phyloP scores from a whole-genome alignment of 805 yeast species.

The Kurtzmaniella cleridarum region DNA sequence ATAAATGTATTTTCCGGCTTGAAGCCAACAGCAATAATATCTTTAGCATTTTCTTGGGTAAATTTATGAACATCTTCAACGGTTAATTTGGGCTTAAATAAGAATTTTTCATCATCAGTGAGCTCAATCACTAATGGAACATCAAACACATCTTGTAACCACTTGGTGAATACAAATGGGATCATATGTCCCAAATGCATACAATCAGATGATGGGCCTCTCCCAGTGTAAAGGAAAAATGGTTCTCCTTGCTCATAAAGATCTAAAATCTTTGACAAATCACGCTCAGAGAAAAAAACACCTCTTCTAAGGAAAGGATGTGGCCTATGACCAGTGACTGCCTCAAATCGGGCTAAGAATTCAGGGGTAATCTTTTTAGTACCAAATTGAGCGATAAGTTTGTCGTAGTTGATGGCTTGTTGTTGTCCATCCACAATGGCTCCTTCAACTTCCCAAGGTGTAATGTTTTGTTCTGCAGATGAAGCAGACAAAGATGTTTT shows the following conservation, averaged over 20 bases:
- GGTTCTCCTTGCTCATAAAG: slow-evolving; percentile 92
- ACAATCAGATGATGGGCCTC: slow-evolving; percentile 93
- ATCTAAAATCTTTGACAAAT: slow-evolving; percentile 70
- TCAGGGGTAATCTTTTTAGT: slow-evolving; percentile 67
- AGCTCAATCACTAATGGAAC: slow-evolving; percentile 90
- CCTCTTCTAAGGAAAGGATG: slow-evolving; percentile 90
- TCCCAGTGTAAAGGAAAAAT: slow-evolving; percentile 91
- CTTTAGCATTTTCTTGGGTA: slow-evolving; percentile 81
- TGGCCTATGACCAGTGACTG: slow-evolving; percentile 84
- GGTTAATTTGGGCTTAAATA: slow-evolving; percentile 86
- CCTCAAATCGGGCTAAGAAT: slow-evolving; percentile 67
- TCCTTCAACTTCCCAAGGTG: slow-evolving; percentile 99
- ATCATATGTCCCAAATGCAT: slow-evolving; percentile 97
- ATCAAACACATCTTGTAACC: slow-evolving; percentile 97
- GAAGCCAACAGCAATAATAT: slow-evolving; percentile 91
- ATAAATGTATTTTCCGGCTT: slow-evolving; percentile 92
- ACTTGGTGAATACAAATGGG: slow-evolving; percentile 91
- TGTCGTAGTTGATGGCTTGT: slow-evolving; percentile 90
- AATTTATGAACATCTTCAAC: slow-evolving; percentile 82
- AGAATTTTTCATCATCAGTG: slow-evolving; percentile 95
- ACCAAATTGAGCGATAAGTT: slow-evolving; percentile 82
- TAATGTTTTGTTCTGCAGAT: slow-evolving; percentile 38
- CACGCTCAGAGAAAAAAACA: slow-evolving; percentile 88
- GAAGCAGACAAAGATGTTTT: slow-evolving; percentile 6
- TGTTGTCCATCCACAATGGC: slow-evolving; percentile 92